These are phyloP conservation scores for Pelargonium cotyledonis DNA, from an alignment of 441 rosid species.

Conservation along the genomic window DNA sequence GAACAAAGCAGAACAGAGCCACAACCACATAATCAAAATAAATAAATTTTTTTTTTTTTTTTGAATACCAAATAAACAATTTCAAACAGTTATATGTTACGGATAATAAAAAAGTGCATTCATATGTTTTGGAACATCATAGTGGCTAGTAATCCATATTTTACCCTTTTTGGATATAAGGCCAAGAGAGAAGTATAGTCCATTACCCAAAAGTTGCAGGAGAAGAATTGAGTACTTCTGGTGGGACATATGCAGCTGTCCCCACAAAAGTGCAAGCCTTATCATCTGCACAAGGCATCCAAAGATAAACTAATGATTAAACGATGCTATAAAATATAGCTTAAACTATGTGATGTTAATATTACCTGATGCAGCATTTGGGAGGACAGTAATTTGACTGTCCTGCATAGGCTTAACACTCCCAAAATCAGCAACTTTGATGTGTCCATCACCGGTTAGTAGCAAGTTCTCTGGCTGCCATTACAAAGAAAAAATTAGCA, in stretches of 20 bases:
- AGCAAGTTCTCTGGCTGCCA: conserved; percentile 96
- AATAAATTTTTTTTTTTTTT: too few species aligned
- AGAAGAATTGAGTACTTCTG: conserved; percentile 97
- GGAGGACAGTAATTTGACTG: conserved; percentile 84
- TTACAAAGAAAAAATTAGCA: conserved; percentile 29
- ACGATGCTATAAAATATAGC: background rate
- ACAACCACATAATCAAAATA: background rate
- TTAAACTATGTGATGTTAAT: conserved; percentile 12
- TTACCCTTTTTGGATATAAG: background rate
- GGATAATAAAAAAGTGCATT: too few species aligned
- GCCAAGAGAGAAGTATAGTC: conserved; percentile 1
- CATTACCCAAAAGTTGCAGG: conserved; percentile 93
- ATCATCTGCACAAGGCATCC: conserved; percentile 48
- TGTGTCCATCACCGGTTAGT: conserved; percentile 76
- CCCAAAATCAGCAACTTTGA: conserved; percentile 97
- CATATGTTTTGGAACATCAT: too few species aligned
- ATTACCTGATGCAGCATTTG: conserved; percentile 91
- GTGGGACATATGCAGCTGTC: conserved; percentile 99
- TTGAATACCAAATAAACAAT: too few species aligned
- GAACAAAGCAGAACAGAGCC: background rate
- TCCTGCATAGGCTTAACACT: conserved; percentile 99
- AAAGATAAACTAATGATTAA: background rate
- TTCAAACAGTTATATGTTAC: too few species aligned
- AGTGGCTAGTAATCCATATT: too few species aligned
- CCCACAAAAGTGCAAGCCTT: conserved; percentile 98